phyloP scores from a whole-genome alignment of 768 basidiomycete genomes.

The Termitomyces sp. region DNA sequence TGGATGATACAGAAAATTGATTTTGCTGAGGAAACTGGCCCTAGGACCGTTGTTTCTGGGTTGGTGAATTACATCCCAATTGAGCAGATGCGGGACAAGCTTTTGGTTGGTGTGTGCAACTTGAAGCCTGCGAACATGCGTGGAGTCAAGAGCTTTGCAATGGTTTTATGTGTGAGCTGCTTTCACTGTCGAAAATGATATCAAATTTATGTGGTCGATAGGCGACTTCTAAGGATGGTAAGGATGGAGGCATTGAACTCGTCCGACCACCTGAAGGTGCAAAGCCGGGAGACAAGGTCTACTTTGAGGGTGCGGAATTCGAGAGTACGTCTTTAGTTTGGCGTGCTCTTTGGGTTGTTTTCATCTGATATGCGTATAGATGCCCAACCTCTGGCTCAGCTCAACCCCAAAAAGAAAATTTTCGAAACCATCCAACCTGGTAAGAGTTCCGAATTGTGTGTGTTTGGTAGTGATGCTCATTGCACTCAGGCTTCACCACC shows the following conservation, averaged over 20 bases:
- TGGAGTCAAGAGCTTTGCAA: conserved; percentile 96
- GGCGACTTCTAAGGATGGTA: conserved; percentile 90
- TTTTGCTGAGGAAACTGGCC: conserved; percentile 91
- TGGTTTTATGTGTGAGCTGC: conserved; percentile 83
- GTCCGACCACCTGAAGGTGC: conserved; percentile 83
- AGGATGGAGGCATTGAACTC: conserved; percentile 87
- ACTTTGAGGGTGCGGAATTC: conserved; percentile 89
- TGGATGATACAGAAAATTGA: conserved; percentile 76
- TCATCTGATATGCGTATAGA: conserved; percentile 29
- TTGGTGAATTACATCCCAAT: conserved; percentile 96
- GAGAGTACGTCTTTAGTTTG: conserved; percentile 69
- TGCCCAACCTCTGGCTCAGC: conserved; percentile 68
- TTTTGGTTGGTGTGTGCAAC: conserved; percentile 86
- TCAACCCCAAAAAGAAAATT: conserved; percentile 99
- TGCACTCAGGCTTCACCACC: conserved; percentile 72
- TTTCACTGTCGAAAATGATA: background rate
- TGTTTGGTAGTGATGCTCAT: background rate
- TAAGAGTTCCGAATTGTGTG: conserved; percentile 20
- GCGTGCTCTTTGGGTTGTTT: background rate
- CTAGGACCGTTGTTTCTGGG: conserved; percentile 94
- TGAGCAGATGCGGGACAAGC: conserved; percentile 85
- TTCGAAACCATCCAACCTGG: conserved; percentile 97
- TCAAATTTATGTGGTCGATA: conserved; percentile 22
- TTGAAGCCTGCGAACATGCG: conserved; percentile 96
- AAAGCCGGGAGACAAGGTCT: conserved; percentile 90